Evolutionary conservation across 2,329 filamentous ascomycete genomes (phyloP).

Genomic region (Pseudohalonectria lignicola): DNA sequence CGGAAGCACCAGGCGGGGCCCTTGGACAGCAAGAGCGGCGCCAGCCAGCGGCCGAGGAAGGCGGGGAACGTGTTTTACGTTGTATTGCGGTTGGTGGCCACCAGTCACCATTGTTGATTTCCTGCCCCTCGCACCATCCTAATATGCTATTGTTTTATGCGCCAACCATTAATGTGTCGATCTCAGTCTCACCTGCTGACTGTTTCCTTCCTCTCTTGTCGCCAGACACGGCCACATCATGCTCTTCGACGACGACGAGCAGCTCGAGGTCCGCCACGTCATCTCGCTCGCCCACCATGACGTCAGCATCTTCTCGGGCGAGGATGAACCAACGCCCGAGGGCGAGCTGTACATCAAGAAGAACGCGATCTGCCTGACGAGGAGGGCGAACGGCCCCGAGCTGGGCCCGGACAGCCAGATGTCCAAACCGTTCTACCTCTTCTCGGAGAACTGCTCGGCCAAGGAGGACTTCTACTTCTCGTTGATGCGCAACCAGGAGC

Average conservation of each 20-base stretch:
- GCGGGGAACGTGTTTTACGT: constrained; percentile 90
- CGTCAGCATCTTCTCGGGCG: constrained; percentile 75
- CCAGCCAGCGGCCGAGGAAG: constrained; percentile 45
- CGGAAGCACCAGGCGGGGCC: constrained; percentile 46
- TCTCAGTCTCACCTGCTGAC: neutral
- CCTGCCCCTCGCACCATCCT: neutral
- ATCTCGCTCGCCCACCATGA: constrained; percentile 84
- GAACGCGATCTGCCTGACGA: constrained; percentile 74
- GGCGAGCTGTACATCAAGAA: constrained; percentile 93
- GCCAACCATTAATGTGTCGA: neutral
- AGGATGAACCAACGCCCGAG: constrained; percentile 60
- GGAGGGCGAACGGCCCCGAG: constrained; percentile 46
- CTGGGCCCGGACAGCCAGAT: constrained; percentile 41
- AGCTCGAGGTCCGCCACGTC: constrained; percentile 92
- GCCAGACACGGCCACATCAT: constrained; percentile 83
- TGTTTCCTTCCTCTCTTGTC: neutral
- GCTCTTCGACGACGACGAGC: constrained; percentile 92
- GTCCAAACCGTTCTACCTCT: constrained; percentile 83
- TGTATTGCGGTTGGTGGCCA: constrained; percentile 61
- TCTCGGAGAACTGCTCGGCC: constrained; percentile 88
- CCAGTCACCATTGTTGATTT: constrained; percentile 3
- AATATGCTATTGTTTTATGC: neutral
- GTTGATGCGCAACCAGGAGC: constrained; percentile 73
- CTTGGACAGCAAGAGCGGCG: constrained; percentile 33
- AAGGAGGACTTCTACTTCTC: constrained; percentile 99